Conservation (phyloP, 768 basidiomycete genomes). For the Amanita thiersii region DNA sequence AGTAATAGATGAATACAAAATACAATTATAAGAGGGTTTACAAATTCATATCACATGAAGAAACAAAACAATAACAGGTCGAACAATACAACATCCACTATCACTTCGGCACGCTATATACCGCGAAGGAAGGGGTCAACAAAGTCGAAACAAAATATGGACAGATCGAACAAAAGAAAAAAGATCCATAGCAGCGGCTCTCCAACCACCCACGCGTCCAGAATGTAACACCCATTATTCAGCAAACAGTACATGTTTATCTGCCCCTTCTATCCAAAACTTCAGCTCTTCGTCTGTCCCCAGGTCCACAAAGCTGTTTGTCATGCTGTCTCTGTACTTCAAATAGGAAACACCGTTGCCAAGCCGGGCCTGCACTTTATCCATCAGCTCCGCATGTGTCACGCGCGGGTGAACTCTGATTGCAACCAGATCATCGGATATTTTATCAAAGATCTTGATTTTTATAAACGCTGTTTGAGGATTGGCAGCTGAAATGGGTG, state of each 20-base stretch:
- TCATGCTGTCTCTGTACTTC: conserved; percentile 68
- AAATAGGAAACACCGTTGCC: conserved; percentile 63
- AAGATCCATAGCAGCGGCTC: too few relatives aligned
- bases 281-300: conserved; percentile 56
- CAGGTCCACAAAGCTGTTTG: conserved; percentile 56
- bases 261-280: conserved; percentile 69
- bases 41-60: too few relatives aligned
- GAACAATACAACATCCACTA: too few relatives aligned
- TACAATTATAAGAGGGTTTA: too few relatives aligned
- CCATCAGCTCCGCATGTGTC: conserved; percentile 78
- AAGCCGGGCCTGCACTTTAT: conserved; percentile 83
- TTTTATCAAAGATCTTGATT: conserved; percentile 95
- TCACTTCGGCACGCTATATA: too few relatives aligned
- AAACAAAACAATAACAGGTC: neutral
- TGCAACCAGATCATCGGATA: conserved; percentile 92
- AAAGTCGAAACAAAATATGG: too few relatives aligned
- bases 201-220: neutral
- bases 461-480: conserved; percentile 88
- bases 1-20: too few relatives aligned
- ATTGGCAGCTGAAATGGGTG: conserved; percentile 70
- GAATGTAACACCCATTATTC: conserved; percentile 29
- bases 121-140: too few relatives aligned
- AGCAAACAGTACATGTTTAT: conserved; percentile 80
- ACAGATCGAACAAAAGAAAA: too few relatives aligned
- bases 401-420: conserved; percentile 94